Conservation (phyloP, 495 filamentous ascomycete genomes). For the Corynascus novoguineensis region DNA sequence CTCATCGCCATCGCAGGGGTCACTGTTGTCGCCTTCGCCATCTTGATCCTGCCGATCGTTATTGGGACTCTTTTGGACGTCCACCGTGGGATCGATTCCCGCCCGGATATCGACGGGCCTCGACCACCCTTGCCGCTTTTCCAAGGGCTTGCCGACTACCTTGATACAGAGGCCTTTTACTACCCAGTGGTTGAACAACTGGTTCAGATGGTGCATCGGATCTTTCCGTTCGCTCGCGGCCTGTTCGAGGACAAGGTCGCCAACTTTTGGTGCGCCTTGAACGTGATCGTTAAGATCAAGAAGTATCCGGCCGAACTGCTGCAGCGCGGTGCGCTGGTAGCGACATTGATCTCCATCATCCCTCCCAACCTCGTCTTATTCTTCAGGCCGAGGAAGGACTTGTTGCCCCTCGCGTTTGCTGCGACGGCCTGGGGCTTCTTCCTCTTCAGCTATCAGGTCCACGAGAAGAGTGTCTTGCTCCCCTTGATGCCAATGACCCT, state of each 20-base stretch:
- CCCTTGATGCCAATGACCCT: constrained; percentile 90
- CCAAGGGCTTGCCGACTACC: constrained; percentile 48
- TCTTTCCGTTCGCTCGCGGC: constrained; percentile 90
- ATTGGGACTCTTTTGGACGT: constrained; percentile 57
- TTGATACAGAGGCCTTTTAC: constrained; percentile 60
- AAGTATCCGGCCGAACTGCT: constrained; percentile 60
- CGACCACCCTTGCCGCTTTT: constrained; percentile 55
- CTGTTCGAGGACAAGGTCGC: constrained; percentile 98
- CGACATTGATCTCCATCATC: constrained; percentile 69
- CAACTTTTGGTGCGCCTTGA: constrained; percentile 92
- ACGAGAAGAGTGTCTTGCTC: constrained; percentile 92
- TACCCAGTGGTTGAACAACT: constrained; percentile 71
- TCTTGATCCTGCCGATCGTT: constrained; percentile 70
- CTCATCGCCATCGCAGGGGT: constrained; percentile 67
- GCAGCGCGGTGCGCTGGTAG: constrained; percentile 68
- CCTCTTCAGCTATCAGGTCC: constrained; percentile 92
- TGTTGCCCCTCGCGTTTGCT: constrained; percentile 73
- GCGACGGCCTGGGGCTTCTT: constrained; percentile 94
- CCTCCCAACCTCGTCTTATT: constrained; percentile 76
- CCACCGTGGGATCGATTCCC: constrained; percentile 47
- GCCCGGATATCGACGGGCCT: constrained; percentile 43
- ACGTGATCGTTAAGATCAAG: constrained; percentile 80
- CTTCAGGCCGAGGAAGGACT: constrained; percentile 64
- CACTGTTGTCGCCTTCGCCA: constrained; percentile 65
- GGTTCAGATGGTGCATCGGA: constrained; percentile 74